Base-by-base conservation (phyloP, 352 stramenopile genomes). In the Phytopythium oedochilum region DNA sequence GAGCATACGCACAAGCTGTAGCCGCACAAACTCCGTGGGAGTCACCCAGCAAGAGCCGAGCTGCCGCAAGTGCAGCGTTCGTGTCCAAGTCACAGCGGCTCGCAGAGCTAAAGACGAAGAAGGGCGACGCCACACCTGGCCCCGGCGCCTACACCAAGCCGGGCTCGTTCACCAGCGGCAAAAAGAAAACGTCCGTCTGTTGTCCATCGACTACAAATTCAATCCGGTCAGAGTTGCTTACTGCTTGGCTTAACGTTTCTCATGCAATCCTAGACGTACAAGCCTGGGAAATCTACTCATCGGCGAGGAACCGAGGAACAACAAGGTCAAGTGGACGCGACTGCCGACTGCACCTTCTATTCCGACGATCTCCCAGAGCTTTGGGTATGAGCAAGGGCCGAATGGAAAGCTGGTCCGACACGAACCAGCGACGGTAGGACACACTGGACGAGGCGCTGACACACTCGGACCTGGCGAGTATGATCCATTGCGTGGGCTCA, bases 371-470 rank as follows among this genome's bases (percentile, higher is more conserved):
- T 73, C 78, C 5, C 83, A 92, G 47, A 92, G 83, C 58, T 92
- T 87, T 59, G 83, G 83, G 3, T 90, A 92, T 45, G 83, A 90
- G 23, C 73, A 92, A 64, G 67, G 74, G 10, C 71, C 73, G 5
- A 76, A 90, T 57, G 83, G 83, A 0, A 89, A 90, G 40, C 66
- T 92, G 2, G 68, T 92, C 28, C 78, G 78, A 0, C 78, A 92
- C 22, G 62, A 89, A n/a, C 79, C 83, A 9, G 64, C 60, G 0
- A 68, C 75, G 28, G 65, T 86, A 0, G 78, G 79, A 0, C 68
- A 90, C 53, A 70, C 75, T 49, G 82, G 82, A 0, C 64, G 68
- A 40, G 71, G 73, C 4, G 64, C 75, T 12, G 82, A 92, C 36
- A 88, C 79, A 0, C 68, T 77, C 11, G 79, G 83, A 8, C 83